Evolutionary conservation across 2,329 filamentous ascomycete genomes (phyloP), one percentile per base, ranked within the genome.

Genomic region (Aphanocladium album): DNA sequence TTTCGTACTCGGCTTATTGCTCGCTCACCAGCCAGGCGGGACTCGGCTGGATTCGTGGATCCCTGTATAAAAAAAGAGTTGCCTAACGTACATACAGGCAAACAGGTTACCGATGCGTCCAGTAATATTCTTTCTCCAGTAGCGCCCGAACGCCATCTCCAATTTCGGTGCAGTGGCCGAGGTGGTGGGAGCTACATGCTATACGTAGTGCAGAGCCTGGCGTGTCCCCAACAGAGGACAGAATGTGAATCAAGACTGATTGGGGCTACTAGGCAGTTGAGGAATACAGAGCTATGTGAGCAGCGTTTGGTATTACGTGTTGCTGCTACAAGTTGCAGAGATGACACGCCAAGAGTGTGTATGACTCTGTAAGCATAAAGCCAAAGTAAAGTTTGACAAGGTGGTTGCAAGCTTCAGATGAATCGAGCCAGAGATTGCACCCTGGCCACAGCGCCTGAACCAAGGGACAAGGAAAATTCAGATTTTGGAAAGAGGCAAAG

Each of bases 91-190:
- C 33, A 35, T 35, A 35, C 33, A 35, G 12, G 33, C 33, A 45
- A 46, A n/a, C n/a, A n/a, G n/a, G 19, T 39, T 52, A 17, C 33
- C 50, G 12, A 39, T 49, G 27, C 30, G 9, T 37, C 41, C 53
- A 39, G n/a, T n/a, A n/a, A n/a, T n/a, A n/a, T 39, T 19, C 27
- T 41, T 43, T 43, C 23, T 56, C 17, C 16, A 45, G 5, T 60
- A 53, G 47, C 49, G 49, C 33, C 49, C 37, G 49, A 60, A 46
- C 27, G 27, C 39, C 39, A 60, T 60, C 37, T 45, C 37, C 56
- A n/a, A 47, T 37, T 60, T 59, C 49, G 52, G 52, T 35, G 3
- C 21, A 27, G 49, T 16, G 49, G 9, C 49, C 47, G 35, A 60
- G 19, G 27, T 14, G 45, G 37, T 21, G 47, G 23, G 46, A 19